Evolutionary conservation across 768 basidiomycete genomes (phyloP), one percentile per base, ranked within the genome.

Genomic region (Mycena maculata): DNA sequence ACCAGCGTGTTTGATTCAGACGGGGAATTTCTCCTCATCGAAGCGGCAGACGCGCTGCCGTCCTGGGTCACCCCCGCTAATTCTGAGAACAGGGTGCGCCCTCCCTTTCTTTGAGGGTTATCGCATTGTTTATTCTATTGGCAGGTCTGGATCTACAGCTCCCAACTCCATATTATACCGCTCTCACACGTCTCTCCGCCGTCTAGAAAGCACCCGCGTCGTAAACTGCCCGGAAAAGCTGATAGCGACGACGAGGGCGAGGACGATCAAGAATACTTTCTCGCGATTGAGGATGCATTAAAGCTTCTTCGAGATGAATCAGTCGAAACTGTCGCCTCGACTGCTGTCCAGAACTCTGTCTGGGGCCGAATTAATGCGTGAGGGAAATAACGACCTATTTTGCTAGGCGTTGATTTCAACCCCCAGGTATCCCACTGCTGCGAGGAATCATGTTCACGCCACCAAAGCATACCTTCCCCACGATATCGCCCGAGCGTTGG

Each of bases 1-100:
- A 38, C 38, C 70, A 92, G 91, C 70, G 86, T 92, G 15, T 90
- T 87, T 65, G 98, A 99, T 80, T 91, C 92, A 6, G 97, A 98
- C 77, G 98, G 98, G 28, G 94, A 99, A 72, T 98, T 99, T 75
- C 80, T 99, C 48, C 85, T 99, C 61, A 99, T 99, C 66, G 98
- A 99, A 80, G 97, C 95, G 4, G 98, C 98, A 23, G 92, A 98
- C 56, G 86, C 83, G 30, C 81, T 99, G 16, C 97, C 97, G 18
- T 80, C 84, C 6, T 99, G 97, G 98, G 90, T 98, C 49, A 92
- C 91, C 30, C 98, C 97, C 16, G 84, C 90, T 36, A 98, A 97
- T 76, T 90, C 95, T 53, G 90, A 91, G 77, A 97, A 99, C 81
- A 90, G 98, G 84, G 96, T 96, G 81, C 82, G 93, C 84, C 72